These are phyloP conservation scores for Elaeis guineensis DNA, from an alignment of 176 grass and related monocot species.

Conservation along the genomic window DNA sequence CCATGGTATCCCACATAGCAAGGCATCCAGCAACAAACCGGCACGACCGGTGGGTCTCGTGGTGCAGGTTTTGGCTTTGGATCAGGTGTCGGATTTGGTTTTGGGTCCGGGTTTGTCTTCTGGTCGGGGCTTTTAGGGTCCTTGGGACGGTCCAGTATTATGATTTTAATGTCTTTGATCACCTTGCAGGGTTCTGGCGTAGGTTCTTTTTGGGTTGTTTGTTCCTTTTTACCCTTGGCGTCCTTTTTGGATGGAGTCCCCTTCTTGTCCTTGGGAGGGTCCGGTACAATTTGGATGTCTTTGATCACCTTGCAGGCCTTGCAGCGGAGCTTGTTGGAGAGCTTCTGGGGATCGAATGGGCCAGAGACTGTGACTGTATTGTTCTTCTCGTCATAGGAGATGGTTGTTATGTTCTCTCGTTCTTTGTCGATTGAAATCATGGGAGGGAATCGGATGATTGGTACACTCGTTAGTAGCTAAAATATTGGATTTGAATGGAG, in stretches of 20 bases:
- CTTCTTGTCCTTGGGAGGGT: background rate
- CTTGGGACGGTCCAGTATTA: too few species aligned
- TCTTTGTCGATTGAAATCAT: conserved; percentile 10
- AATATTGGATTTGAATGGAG: too few species aligned
- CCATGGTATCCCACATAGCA: conserved; percentile 40
- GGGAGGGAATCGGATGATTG: too few species aligned
- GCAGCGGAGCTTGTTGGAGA: conserved; percentile 49
- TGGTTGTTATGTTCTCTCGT: conserved; percentile 38
- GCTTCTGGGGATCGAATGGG: conserved; percentile 41
- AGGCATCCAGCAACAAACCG: conserved; percentile 30
- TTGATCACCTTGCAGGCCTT: conserved; percentile 47
- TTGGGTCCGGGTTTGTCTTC: too few species aligned
- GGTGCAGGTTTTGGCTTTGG: conserved; percentile 19
- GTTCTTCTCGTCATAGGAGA: conserved; percentile 39
- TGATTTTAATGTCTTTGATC: too few species aligned
- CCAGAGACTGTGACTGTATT: conserved; percentile 44
- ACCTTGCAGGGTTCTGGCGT: too few species aligned
- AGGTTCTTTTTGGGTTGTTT: too few species aligned
- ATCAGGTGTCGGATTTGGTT: too few species aligned
- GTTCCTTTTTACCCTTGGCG: too few species aligned
- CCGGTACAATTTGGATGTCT: conserved; percentile 30
- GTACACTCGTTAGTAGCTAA: too few species aligned
- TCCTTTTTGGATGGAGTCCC: too few species aligned
- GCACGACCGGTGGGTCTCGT: background rate
- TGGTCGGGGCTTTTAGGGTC: too few species aligned